phyloP scores from a whole-genome alignment of 345 rosid genomes.

The Salix arbutifolia region DNA sequence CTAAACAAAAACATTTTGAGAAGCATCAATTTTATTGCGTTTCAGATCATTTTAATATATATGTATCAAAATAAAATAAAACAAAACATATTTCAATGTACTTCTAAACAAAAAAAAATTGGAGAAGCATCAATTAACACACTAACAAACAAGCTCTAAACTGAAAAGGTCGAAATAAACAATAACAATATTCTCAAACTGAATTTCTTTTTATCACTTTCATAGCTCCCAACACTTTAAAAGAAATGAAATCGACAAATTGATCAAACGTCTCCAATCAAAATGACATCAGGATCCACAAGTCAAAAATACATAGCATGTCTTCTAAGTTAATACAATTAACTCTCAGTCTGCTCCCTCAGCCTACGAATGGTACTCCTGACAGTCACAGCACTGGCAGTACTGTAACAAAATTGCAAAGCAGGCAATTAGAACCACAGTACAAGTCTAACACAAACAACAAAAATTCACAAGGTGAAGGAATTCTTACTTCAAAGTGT shows the following conservation, averaged over 20 bases:
- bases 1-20: too few relatives aligned
- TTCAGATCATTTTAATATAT: too few relatives aligned
- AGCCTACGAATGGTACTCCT: slow-evolving; percentile 89
- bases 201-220: neutral
- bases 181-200: neutral
- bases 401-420: slow-evolving; percentile 34
- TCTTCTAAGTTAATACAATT: neutral
- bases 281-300: neutral
- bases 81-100: too few relatives aligned
- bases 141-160: too few relatives aligned
- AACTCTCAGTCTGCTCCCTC: slow-evolving; percentile 92
- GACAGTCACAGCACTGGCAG: slow-evolving; percentile 83
- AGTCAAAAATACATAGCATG: neutral
- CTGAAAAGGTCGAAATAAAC: neutral
- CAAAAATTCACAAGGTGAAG: neutral
- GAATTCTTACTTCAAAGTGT: slow-evolving; percentile 71
- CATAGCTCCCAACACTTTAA: neutral
- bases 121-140: too few relatives aligned
- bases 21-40: too few relatives aligned
- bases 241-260: neutral
- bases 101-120: too few relatives aligned
- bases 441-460: neutral
- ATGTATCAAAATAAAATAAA: too few relatives aligned
- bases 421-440: neutral
- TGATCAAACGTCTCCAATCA: neutral